Conservation (phyloP, 768 basidiomycete species). For the Russula olivacea region DNA sequence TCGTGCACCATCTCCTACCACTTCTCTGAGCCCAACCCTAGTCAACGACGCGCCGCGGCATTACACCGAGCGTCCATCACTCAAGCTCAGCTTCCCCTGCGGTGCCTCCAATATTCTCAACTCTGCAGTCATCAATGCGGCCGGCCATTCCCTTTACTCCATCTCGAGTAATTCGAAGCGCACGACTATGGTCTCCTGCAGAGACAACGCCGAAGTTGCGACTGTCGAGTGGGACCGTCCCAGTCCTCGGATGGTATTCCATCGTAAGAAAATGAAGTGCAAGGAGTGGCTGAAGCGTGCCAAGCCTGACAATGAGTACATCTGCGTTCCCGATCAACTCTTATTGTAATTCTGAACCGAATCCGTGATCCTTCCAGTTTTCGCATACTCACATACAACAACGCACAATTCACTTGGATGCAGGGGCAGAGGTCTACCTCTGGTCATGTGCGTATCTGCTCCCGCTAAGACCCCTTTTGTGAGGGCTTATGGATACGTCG, state of each 20-base stretch:
- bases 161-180: constrained; percentile 4
- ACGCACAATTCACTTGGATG: constrained; percentile 7
- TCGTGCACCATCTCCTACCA: background rate
- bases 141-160: background rate
- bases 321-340: background rate
- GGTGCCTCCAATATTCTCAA: too few species aligned
- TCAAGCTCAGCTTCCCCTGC: too few species aligned
- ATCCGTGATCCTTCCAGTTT: background rate
- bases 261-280: constrained; percentile 4
- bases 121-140: background rate
- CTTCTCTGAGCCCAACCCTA: constrained; percentile 2
- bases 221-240: constrained; percentile 10
- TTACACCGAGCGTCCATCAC: too few species aligned
- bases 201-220: constrained; percentile 4
- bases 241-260: constrained; percentile 10
- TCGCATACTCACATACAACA: constrained; percentile 3
- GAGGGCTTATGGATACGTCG: background rate
- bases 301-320: constrained; percentile 1
- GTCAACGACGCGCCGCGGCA: background rate
- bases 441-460: constrained; percentile 9
- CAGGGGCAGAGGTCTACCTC: background rate
- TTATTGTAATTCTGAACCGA: too few species aligned
- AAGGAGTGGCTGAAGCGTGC: constrained; percentile 8
- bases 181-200: background rate
- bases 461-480: background rate